These are phyloP conservation scores for Fusarium globosum DNA, from an alignment of 2,329 filamentous ascomycete species.

Conservation along the genomic window DNA sequence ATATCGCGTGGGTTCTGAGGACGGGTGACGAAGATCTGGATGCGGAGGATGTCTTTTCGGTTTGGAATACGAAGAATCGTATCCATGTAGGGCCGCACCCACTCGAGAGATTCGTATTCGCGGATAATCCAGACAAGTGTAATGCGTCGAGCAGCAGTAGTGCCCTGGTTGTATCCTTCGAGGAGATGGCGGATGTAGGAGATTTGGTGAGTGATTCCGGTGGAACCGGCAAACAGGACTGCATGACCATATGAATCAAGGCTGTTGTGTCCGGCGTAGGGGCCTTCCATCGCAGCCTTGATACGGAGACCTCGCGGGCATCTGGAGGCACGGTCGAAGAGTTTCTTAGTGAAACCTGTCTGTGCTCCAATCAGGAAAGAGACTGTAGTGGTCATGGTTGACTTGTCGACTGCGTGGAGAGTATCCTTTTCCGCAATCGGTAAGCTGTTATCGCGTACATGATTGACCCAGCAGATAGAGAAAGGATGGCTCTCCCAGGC, in stretches of 20 bases:
- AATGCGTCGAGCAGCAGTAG: slow-evolving; percentile 82
- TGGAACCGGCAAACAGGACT: slow-evolving; percentile 90
- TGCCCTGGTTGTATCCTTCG: slow-evolving; percentile 74
- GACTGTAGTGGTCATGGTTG: slow-evolving; percentile 65
- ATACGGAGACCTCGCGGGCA: slow-evolving; percentile 68
- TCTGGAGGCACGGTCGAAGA: slow-evolving; percentile 75
- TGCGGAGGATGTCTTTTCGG: slow-evolving; percentile 83
- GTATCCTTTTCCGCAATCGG: slow-evolving; percentile 57
- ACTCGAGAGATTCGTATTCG: slow-evolving; percentile 88
- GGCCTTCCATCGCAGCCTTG: slow-evolving; percentile 85
- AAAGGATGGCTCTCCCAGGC: slow-evolving; percentile 83
- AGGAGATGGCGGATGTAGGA: slow-evolving; percentile 86
- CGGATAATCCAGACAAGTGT: slow-evolving; percentile 94
- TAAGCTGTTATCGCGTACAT: slow-evolving; percentile 56
- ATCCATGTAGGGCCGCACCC: slow-evolving; percentile 90
- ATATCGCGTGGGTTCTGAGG: slow-evolving; percentile 88
- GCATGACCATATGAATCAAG: slow-evolving; percentile 93
- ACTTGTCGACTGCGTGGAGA: slow-evolving; percentile 53
- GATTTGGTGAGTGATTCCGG: slow-evolving; percentile 95
- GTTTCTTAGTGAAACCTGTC: slow-evolving; percentile 85
- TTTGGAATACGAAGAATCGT: slow-evolving; percentile 80
- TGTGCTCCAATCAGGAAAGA: slow-evolving; percentile 89
- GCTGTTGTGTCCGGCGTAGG: slow-evolving; percentile 85
- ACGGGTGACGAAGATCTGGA: slow-evolving; percentile 90
- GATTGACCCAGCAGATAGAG: slow-evolving; percentile 79